Conservation (phyloP, 768 basidiomycete genomes). For the Xanthoconium stramineum region DNA sequence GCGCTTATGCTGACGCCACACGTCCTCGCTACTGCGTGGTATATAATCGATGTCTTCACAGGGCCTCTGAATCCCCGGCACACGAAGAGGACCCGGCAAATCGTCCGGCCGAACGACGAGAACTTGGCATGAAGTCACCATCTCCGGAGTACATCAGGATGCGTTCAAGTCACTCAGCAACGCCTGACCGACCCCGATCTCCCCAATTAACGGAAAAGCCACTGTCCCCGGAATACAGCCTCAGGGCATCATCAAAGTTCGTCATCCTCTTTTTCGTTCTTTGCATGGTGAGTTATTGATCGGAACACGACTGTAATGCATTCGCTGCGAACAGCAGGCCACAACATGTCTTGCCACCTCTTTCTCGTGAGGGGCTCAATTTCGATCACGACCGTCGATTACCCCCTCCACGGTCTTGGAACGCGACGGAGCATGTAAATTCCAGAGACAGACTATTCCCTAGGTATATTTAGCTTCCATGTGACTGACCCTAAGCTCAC, state of each 20-base stretch:
- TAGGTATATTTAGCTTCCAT: constrained; percentile 21
- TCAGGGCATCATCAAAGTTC: constrained; percentile 25
- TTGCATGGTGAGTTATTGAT: constrained; percentile 20
- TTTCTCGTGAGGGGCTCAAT: constrained; percentile 30
- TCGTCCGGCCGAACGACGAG: constrained; percentile 12
- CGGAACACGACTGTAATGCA: constrained; percentile 20
- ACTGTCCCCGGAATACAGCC: constrained; percentile 21
- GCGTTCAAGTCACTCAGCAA: constrained; percentile 17
- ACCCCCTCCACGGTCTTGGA: constrained; percentile 32
- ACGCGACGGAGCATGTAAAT: constrained; percentile 17
- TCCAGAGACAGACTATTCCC: constrained; percentile 24
- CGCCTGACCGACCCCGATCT: constrained; percentile 18
- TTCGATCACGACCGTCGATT: constrained; percentile 34
- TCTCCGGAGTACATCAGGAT: constrained; percentile 24
- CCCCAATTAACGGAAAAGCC: constrained; percentile 18
- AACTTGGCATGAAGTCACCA: constrained; percentile 13
- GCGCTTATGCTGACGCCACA: constrained; percentile 33
- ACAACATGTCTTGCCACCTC: constrained; percentile 33
- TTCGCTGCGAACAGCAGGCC: constrained; percentile 30
- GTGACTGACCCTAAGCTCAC: constrained; percentile 17
- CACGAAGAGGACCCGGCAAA: constrained; percentile 19
- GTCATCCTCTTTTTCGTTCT: constrained; percentile 15
- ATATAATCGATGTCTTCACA: constrained; percentile 21
- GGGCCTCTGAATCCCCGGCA: constrained; percentile 32
- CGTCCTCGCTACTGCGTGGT: constrained; percentile 16